phyloP scores from a whole-genome alignment of 129 eudicot genomes.

The Lactuca saligna region DNA sequence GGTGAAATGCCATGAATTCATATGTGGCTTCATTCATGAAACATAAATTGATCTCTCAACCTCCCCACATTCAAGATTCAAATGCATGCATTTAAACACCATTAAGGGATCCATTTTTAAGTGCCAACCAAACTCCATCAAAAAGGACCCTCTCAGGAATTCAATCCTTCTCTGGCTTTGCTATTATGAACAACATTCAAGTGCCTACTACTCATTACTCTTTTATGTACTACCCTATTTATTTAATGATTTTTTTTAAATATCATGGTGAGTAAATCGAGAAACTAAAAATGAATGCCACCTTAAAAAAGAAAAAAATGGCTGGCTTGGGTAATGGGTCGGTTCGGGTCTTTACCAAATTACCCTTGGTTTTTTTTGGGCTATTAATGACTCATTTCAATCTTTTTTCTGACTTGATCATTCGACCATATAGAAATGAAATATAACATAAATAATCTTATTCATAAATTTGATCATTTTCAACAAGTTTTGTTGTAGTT shows the following conservation, averaged over 20 bases:
- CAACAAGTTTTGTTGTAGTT: no score
- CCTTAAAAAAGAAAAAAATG: background rate
- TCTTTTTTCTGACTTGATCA: background rate
- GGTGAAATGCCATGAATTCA: conserved; percentile 38
- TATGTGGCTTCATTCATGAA: conserved; percentile 41
- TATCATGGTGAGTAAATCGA: conserved; percentile 7
- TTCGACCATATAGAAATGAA: background rate
- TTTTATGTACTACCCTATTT: conserved; percentile 32
- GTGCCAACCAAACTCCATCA: conserved; percentile 40
- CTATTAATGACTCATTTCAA: background rate
- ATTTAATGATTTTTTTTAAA: background rate
- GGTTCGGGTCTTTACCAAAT: background rate
- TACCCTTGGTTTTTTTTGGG: background rate
- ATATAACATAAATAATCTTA: background rate
- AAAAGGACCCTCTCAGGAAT: conserved; percentile 31
- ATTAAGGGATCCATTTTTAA: conserved; percentile 40
- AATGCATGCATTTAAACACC: conserved; percentile 41
- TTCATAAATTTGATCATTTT: no score
- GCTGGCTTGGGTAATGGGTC: background rate
- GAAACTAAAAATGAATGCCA: background rate
- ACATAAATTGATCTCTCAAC: conserved; percentile 37
- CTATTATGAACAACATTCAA: conserved; percentile 37
- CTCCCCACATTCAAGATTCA: conserved; percentile 34
- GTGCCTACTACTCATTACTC: conserved; percentile 38
- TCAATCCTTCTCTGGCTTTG: conserved; percentile 37